phyloP scores from a whole-genome alignment of 2,329 filamentous ascomycete genomes.

The Coniochaeta hoffmannii region DNA sequence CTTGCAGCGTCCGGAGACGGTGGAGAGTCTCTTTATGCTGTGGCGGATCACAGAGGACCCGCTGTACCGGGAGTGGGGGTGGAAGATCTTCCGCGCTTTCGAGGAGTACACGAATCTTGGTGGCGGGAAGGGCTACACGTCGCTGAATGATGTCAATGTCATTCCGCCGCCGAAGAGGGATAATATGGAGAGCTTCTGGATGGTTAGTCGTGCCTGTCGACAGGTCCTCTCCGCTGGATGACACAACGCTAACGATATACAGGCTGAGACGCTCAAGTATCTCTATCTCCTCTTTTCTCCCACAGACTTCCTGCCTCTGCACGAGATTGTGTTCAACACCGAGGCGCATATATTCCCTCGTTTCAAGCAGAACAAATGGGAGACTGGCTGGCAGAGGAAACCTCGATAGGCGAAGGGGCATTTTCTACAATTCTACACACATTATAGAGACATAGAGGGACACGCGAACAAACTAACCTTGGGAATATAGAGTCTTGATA shows the following conservation, averaged over 20 bases:
- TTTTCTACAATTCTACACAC: too few relatives aligned
- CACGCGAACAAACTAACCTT: too few relatives aligned
- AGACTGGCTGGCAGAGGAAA: slow-evolving; percentile 10
- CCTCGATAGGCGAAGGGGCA: neutral
- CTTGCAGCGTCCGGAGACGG: slow-evolving; percentile 30
- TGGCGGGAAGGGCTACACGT: slow-evolving; percentile 13
- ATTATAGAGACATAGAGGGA: too few relatives aligned
- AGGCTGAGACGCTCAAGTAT: slow-evolving; percentile 17
- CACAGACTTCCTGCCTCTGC: slow-evolving; percentile 11
- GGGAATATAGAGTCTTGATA: too few relatives aligned
- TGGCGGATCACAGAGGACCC: slow-evolving; percentile 6
- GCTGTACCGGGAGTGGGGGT: slow-evolving; percentile 5
- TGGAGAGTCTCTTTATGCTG: slow-evolving; percentile 6
- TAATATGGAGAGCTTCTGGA: slow-evolving; percentile 21
- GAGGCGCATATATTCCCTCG: slow-evolving; percentile 14
- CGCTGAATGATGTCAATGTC: slow-evolving; percentile 14
- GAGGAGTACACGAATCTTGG: slow-evolving; percentile 11
- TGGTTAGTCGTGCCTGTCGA: slow-evolving; percentile 10
- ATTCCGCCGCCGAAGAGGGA: slow-evolving; percentile 14
- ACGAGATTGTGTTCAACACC: slow-evolving; percentile 16
- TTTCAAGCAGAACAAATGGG: slow-evolving; percentile 9
- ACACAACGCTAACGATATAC: slow-evolving; percentile 1
- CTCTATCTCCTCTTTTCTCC: slow-evolving; percentile 15
- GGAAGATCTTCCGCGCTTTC: slow-evolving; percentile 6
- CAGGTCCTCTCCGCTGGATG: neutral